A percentile compares a stretch with the other conserved stretches of the same genome.
phyloP scores from a whole-genome alignment of 148 eudicot genomes.

The Chenopodium berlandieri region DNA sequence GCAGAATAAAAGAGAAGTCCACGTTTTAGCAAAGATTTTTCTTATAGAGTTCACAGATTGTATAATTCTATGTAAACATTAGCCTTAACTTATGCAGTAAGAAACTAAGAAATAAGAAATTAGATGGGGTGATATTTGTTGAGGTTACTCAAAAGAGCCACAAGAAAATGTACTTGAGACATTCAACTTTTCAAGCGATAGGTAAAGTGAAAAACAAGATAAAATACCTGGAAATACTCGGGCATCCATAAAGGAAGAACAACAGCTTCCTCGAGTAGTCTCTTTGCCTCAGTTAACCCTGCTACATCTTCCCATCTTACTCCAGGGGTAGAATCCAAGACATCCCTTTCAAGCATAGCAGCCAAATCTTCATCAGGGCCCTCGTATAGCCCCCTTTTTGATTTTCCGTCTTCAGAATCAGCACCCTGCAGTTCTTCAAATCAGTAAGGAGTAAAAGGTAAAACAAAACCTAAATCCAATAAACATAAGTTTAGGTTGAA shows the following conservation, averaged over 20 bases:
- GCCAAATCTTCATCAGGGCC: constrained; percentile 98
- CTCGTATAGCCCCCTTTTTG: constrained; percentile 81
- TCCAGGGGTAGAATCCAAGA: constrained; percentile 86
- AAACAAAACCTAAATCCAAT: not conserved
- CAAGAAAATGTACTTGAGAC: not conserved
- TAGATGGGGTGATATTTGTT: not conserved
- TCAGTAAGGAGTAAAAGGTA: not conserved
- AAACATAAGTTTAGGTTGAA: not conserved
- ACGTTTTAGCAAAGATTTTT: not conserved
- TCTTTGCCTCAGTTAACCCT: constrained; percentile 92
- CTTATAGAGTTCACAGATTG: not conserved
- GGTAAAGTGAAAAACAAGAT: too few species aligned
- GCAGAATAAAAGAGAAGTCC: constrained; percentile 16
- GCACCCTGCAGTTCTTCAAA: constrained; percentile 54
- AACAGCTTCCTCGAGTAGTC: constrained; percentile 99
- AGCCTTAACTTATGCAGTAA: not conserved
- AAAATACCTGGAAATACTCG: constrained; percentile 87
- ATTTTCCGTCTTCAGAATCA: constrained; percentile 91
- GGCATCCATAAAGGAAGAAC: constrained; percentile 99
- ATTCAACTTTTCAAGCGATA: too few species aligned
- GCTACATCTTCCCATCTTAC: constrained; percentile 99
- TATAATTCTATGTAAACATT: too few species aligned
- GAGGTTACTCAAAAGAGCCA: not conserved
- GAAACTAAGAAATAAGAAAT: not conserved
- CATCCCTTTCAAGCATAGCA: constrained; percentile 99